These are phyloP conservation scores for Byssoonygena ceratinophila DNA, from an alignment of 2,329 filamentous ascomycete genomes.

Conservation along the genomic window DNA sequence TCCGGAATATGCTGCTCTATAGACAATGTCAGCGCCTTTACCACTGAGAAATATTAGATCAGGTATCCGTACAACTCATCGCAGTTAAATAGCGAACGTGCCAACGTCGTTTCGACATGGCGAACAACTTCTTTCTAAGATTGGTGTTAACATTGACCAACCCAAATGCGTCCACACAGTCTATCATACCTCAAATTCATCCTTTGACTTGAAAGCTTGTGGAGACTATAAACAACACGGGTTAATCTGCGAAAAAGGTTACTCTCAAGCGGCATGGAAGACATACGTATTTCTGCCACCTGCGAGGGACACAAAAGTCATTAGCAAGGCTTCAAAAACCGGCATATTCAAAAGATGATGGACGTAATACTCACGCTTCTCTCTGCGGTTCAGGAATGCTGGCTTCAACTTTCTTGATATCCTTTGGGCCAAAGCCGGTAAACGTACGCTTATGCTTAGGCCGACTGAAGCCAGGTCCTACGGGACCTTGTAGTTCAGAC, in stretches of 20 bases:
- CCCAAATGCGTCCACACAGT: too few relatives aligned
- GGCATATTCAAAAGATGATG: background rate
- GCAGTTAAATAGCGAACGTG: conserved; percentile 95
- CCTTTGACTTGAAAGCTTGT: conserved; percentile 62
- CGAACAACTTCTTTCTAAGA: conserved; percentile 68
- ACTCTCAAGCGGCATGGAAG: background rate
- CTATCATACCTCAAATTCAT: conserved; percentile 63
- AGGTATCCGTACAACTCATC: conserved; percentile 55
- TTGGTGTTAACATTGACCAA: background rate
- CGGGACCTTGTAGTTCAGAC: conserved; percentile 71
- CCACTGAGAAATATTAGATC: background rate
- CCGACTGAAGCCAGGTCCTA: conserved; percentile 74
- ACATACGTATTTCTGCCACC: conserved; percentile 52
- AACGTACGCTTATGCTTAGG: conserved; percentile 97
- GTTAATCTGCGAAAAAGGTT: too few relatives aligned
- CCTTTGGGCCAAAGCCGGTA: conserved; percentile 78
- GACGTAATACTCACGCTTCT: conserved; percentile 48
- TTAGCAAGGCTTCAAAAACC: conserved; percentile 16
- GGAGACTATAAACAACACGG: conserved; percentile 40
- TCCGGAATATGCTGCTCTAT: conserved; percentile 73
- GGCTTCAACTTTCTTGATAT: conserved; percentile 91
- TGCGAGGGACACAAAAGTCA: conserved; percentile 21
- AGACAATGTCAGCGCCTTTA: conserved; percentile 4
- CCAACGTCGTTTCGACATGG: conserved; percentile 92
- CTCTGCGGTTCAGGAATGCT: conserved; percentile 80